Percentiles rank a stretch among this genome's conserved stretches.
These are phyloP conservation scores for Termitomyces sp. DNA, from an alignment of 768 basidiomycete species.

Conservation along the genomic window DNA sequence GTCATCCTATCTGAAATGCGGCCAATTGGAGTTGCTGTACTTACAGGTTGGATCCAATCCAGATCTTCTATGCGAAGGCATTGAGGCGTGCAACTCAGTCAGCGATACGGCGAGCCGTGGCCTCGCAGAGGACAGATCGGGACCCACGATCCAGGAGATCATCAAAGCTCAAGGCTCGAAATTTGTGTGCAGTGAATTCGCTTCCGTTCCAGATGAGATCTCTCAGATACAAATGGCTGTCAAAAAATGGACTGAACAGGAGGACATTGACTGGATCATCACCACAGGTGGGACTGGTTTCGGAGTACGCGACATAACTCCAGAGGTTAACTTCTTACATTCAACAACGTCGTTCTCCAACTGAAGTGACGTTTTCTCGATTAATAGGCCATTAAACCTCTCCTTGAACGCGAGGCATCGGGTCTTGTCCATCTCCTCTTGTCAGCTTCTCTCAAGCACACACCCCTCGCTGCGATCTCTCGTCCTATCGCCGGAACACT, in stretches of 20 bases:
- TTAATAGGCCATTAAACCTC: slow-evolving; percentile 50
- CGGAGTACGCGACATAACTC: slow-evolving; percentile 74
- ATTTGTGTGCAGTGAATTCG: slow-evolving; percentile 30
- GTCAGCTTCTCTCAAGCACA: slow-evolving; percentile 63
- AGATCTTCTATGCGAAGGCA: background rate
- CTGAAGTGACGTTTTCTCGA: background rate
- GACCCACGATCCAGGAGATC: slow-evolving; percentile 56
- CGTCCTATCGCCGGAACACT: slow-evolving; percentile 79
- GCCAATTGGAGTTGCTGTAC: slow-evolving; percentile 24
- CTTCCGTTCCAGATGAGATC: slow-evolving; percentile 68
- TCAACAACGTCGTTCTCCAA: background rate
- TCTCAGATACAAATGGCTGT: slow-evolving; percentile 45
- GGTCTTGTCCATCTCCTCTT: slow-evolving; percentile 77
- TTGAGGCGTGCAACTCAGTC: slow-evolving; percentile 34
- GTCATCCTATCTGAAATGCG: slow-evolving; percentile 8
- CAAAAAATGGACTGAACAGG: slow-evolving; percentile 38
- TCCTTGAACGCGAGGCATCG: slow-evolving; percentile 64
- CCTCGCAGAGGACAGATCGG: slow-evolving; percentile 55
- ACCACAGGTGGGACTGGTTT: slow-evolving; percentile 91
- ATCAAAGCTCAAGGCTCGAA: slow-evolving; percentile 28
- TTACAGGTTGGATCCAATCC: slow-evolving; percentile 24
- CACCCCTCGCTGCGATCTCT: slow-evolving; percentile 77
- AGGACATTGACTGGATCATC: slow-evolving; percentile 67
- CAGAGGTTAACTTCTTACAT: slow-evolving; percentile 53
- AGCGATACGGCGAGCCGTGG: slow-evolving; percentile 66